Base-by-base conservation (phyloP, 2,329 filamentous ascomycete species). In the Penicillium sp. region DNA sequence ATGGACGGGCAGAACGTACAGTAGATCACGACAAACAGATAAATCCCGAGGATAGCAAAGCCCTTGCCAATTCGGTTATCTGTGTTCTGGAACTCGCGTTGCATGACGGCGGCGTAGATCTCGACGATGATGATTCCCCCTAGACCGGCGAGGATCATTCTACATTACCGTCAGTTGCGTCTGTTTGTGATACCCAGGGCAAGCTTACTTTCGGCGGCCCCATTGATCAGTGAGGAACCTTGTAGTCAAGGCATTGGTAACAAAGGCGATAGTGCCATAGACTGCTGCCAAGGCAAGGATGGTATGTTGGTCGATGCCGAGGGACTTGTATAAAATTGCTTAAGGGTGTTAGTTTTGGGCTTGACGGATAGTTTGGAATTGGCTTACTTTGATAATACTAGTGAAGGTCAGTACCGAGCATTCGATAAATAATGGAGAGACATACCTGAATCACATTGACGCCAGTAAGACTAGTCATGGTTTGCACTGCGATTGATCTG, bases 61-160 rank as follows among this genome's bases (percentile, higher is more conserved):
- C 84, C 85, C 67, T 88, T 87, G 44, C 85, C 85, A 30, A 86
- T 69, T 5, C 75, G 73, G 69, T 86, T 87, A 60, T 84, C 70
- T 0, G 82, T 85, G 63, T 84, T 76, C 67, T 87, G 84, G 68
- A 87, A 88, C 50, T 81, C 71, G 30, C 78, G 77, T 71, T 87
- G 85, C 84, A 88, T 87, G 47, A 87, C 81, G 1, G 85, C 83
- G 0, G 84, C 79, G 66, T 87, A 88, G 56, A 87, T 86, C 67
- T 87, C 84, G 52, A 85, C 81, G n/a, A 86, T 13, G 15, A 86
- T 76, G 47, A 87, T 79, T 1, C 83, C 82, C 5, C 72, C 66
- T 3, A 87, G 70, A 6, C 85, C 85, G 2, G 84, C 67, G 6
- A 88, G 70, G 11, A 88, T 79, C 85, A 88, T 87, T 51, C 81